Base-by-base conservation (phyloP, 192 early-diverging fungal species). In the Coemansia furcata region DNA sequence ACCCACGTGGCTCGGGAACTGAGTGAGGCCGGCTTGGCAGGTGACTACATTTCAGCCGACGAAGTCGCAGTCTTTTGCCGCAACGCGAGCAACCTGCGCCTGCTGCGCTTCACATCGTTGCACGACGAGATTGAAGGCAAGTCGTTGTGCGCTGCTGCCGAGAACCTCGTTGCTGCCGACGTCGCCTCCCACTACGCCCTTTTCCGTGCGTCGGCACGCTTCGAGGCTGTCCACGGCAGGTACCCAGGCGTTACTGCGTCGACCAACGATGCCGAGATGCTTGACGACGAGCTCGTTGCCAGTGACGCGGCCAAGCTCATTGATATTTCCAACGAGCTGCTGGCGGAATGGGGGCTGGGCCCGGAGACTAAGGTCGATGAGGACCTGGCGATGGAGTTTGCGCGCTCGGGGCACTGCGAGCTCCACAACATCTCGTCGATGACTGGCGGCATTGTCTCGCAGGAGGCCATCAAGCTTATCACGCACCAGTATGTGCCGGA, bases 381-480 rank as follows among this genome's bases (percentile, higher is more conserved):
- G n/a, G 26, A 54, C 50, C 30, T 77, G 65, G 71, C 62, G 11
- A 58, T 68, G 7, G 80, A 82, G 68, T 68, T 82, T 71, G 74
- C 69, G 47, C 86, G 89, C 49, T 89, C 90, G 26, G 94, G 92
- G 9, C 85, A 82, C 32, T 73, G 85, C 33, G 89, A 96, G 65
- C 85, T 96, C 12, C 93, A 93, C 70, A 93, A 90, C 72, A 87
- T 95, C 43, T 91, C 94, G 0, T 88, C 94, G 7, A 69, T 97
- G 17, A 83, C 90, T 63, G 97, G 96, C 43, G 97, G 96, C 23
- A 82, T 99, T 36, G 92, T 90, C 19, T 86, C 93, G 12, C 97
- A 99, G 68, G 97, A 99, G 75, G 80, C 89, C 30, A 96, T 98
- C 85, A 99, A 99, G 84, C 72, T 99, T 43, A 87, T 98, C 40